These are phyloP conservation scores for Myrica gale DNA, from an alignment of 306 rosid species.

Conservation along the genomic window DNA sequence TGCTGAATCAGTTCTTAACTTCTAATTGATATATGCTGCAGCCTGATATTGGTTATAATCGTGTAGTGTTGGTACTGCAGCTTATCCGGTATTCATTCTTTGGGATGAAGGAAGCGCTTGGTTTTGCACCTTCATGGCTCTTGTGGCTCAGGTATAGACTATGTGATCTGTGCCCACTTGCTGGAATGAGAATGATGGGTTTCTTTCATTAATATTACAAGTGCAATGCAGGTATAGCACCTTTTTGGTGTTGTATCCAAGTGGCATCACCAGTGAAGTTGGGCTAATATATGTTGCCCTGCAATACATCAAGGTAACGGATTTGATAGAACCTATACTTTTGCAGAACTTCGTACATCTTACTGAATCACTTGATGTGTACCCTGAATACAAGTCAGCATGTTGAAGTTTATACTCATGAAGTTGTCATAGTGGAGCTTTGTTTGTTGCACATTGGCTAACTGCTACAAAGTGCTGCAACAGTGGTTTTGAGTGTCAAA, in stretches of 20 bases:
- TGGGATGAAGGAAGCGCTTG: constrained; percentile 73
- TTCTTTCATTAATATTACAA: neutral
- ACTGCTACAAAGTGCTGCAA: neutral
- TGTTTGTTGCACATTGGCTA: neutral
- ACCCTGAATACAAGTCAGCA: neutral
- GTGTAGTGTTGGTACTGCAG: constrained; percentile 40
- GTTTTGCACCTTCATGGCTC: constrained; percentile 78
- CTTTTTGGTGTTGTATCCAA: constrained; percentile 61
- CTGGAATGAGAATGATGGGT: neutral
- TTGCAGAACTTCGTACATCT: neutral
- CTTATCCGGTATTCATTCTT: constrained; percentile 74
- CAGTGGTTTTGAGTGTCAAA: neutral
- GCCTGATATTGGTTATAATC: neutral
- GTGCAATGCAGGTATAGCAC: constrained; percentile 63
- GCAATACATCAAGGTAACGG: constrained; percentile 67
- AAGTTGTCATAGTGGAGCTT: neutral
- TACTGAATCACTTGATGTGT: neutral
- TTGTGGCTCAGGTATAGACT: constrained; percentile 73
- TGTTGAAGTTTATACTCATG: neutral
- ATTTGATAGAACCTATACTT: neutral
- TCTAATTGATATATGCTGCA: neutral
- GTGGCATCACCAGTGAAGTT: constrained; percentile 69
- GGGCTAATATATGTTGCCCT: constrained; percentile 62
- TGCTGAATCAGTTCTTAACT: neutral
- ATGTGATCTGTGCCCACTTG: constrained; percentile 3